A percentile compares a stretch with the other conserved stretches of the same genome.
Conservation (phyloP, 257 asterid species). For the Solanum tacnaense region DNA sequence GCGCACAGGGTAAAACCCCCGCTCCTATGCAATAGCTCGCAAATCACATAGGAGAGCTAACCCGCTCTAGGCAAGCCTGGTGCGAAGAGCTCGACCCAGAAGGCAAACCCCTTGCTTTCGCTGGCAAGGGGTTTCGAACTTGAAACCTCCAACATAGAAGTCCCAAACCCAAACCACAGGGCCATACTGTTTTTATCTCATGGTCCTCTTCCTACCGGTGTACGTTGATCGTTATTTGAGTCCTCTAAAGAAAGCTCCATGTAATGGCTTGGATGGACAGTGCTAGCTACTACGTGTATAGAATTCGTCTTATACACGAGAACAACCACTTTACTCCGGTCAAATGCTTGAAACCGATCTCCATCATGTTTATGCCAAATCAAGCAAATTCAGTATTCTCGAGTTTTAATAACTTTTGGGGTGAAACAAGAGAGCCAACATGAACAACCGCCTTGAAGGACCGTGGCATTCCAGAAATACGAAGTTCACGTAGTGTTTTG, state of each 20-base stretch:
- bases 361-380: background rate
- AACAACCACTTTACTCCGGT: background rate
- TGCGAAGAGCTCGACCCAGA: no score
- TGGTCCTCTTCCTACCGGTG: background rate
- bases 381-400: background rate
- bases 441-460: background rate
- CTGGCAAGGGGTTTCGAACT: no score
- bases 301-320: background rate
- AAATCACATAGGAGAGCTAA: no score
- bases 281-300: background rate
- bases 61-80: no score
- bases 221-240: background rate
- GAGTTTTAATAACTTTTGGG: background rate
- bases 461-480: background rate
- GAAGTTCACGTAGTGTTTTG: background rate
- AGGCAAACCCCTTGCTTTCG: no score
- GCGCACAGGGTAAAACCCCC: no score
- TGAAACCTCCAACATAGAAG: no score
- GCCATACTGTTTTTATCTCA: background rate
- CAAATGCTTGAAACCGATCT: background rate
- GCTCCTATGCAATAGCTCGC: no score
- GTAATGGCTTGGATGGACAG: background rate
- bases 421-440: constrained; percentile 1
- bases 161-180: no score
- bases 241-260: background rate